These are phyloP conservation scores for Lanmaoa rubissima DNA, from an alignment of 768 basidiomycete genomes.

Conservation along the genomic window DNA sequence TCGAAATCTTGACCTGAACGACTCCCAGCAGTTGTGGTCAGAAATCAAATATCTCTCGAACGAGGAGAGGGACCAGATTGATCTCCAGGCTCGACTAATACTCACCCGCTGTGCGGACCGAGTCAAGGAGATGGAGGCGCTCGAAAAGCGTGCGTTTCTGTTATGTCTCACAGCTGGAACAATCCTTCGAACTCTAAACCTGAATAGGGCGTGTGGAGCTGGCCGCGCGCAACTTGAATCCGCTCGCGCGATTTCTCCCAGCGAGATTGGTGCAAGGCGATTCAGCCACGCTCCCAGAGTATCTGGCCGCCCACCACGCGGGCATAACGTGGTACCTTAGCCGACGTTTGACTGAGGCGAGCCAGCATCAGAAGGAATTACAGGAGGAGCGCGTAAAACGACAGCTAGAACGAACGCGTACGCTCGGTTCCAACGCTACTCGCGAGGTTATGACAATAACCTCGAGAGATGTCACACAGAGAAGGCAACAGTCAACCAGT, in stretches of 20 bases:
- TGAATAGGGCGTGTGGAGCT: constrained; percentile 63
- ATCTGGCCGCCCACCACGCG: constrained; percentile 88
- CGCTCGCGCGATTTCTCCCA: constrained; percentile 69
- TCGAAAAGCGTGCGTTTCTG: constrained; percentile 76
- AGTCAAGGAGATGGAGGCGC: constrained; percentile 81
- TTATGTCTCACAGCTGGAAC: constrained; percentile 14
- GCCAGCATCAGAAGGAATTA: constrained; percentile 78
- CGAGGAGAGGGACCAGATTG: constrained; percentile 93
- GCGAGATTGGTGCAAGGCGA: constrained; percentile 63
- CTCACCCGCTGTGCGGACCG: constrained; percentile 82
- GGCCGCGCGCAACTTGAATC: constrained; percentile 60
- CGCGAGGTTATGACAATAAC: constrained; percentile 55
- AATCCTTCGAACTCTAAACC: constrained; percentile 15
- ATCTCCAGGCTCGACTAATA: constrained; percentile 86
- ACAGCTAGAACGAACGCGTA: constrained; percentile 78
- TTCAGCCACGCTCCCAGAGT: constrained; percentile 51
- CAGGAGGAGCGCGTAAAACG: constrained; percentile 93
- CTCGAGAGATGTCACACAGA: constrained; percentile 28
- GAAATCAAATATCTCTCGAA: constrained; percentile 74
- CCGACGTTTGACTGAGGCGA: constrained; percentile 73
- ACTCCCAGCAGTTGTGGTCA: constrained; percentile 53
- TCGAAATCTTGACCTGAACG: constrained; percentile 55
- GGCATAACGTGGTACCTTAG: constrained; percentile 90
- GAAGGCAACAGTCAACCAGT: constrained; percentile 18
- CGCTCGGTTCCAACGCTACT: constrained; percentile 77